Conservation (phyloP, 2,329 filamentous ascomycete species). For the Scorias spongiosa region DNA sequence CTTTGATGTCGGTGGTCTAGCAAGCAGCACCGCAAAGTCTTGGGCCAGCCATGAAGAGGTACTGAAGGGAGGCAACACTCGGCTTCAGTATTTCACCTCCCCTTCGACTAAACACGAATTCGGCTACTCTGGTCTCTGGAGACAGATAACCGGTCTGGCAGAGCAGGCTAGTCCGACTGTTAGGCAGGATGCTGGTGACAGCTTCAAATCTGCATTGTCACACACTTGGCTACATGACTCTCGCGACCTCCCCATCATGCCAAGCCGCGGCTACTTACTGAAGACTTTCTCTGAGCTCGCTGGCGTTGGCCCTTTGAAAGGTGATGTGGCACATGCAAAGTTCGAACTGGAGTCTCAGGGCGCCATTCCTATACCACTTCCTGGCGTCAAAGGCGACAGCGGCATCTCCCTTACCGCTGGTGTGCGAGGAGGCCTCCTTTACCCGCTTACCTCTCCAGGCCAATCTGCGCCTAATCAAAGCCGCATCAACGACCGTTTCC, state of each 20-base stretch:
- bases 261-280: slow-evolving; percentile 65
- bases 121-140: slow-evolving; percentile 69
- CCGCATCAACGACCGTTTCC: slow-evolving; percentile 85
- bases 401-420: slow-evolving; percentile 74
- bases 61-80: slow-evolving; percentile 60
- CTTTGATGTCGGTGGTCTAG: slow-evolving; percentile 63
- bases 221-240: slow-evolving; percentile 69
- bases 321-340: slow-evolving; percentile 90
- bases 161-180: slow-evolving; percentile 66
- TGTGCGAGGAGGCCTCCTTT: slow-evolving; percentile 67
- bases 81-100: slow-evolving; percentile 56
- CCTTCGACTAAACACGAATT: slow-evolving; percentile 54
- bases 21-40: slow-evolving; percentile 72
- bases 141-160: slow-evolving; percentile 69
- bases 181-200: slow-evolving; percentile 74
- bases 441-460: slow-evolving; percentile 55
- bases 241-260: slow-evolving; percentile 73
- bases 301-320: slow-evolving; percentile 65
- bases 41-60: slow-evolving; percentile 93
- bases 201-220: slow-evolving; percentile 71
- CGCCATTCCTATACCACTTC: slow-evolving; percentile 58
- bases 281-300: slow-evolving; percentile 73
- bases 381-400: slow-evolving; percentile 51
- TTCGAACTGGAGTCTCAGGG: slow-evolving; percentile 70
- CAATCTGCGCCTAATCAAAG: slow-evolving; percentile 46